Percentiles rank a stretch among this genome's conserved stretches.
phyloP scores from a whole-genome alignment of 192 early-diverging fungal genomes.

The Backusella tuberculispora region DNA sequence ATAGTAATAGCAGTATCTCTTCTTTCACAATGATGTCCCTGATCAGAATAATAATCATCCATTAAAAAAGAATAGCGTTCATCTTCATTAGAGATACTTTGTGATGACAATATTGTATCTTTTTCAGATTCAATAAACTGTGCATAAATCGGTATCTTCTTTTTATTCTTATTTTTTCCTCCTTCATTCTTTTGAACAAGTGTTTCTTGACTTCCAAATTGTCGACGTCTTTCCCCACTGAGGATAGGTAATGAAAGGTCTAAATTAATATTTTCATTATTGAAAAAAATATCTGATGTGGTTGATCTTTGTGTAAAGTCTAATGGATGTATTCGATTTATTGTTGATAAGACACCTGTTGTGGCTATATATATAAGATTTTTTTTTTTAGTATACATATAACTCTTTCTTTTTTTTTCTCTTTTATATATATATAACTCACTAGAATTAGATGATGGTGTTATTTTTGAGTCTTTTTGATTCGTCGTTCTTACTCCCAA shows the following conservation, averaged over 20 bases:
- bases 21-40: background rate
- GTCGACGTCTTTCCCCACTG: background rate
- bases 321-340: background rate
- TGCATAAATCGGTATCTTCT: slow-evolving; percentile 21
- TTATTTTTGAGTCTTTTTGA: background rate
- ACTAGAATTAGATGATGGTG: slow-evolving; percentile 9
- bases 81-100: background rate
- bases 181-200: background rate
- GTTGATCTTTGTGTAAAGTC: background rate
- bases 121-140: slow-evolving; percentile 20
- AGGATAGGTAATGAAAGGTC: slow-evolving; percentile 12
- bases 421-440: background rate
- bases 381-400: background rate
- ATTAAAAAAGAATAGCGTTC: background rate
- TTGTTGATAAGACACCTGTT: background rate
- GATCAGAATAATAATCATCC: background rate
- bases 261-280: slow-evolving; percentile 4
- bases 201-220: slow-evolving; percentile 32
- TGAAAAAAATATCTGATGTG: background rate
- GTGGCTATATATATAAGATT: background rate
- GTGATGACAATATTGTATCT: background rate
- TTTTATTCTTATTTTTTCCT: background rate
- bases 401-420: background rate
- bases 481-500: background rate
- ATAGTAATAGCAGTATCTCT: background rate